These are phyloP conservation scores for Brassica balearica DNA, from an alignment of 441 rosid species.

Conservation along the genomic window DNA sequence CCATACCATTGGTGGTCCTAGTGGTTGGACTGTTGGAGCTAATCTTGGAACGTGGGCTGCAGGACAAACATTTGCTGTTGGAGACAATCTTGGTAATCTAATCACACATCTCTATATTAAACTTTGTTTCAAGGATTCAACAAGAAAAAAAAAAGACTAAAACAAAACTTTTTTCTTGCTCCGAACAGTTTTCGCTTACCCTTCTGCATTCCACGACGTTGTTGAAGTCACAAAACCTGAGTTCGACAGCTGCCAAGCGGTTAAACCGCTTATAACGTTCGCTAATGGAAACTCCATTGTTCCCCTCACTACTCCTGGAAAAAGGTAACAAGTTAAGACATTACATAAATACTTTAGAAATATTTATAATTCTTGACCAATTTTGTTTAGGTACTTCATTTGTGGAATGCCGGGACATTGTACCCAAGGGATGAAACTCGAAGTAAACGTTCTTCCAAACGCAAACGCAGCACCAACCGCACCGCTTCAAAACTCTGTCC, in stretches of 20 bases:
- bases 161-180: background rate
- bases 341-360: background rate
- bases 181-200: slow-evolving; percentile 35
- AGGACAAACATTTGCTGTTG: slow-evolving; percentile 55
- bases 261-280: slow-evolving; percentile 52
- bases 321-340: slow-evolving; percentile 41
- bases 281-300: slow-evolving; percentile 62
- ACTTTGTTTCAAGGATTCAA: slow-evolving; percentile 1
- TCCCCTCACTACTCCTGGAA: slow-evolving; percentile 66
- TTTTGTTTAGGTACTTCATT: slow-evolving; percentile 60
- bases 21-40: slow-evolving; percentile 64
- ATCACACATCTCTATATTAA: background rate
- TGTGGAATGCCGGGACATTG: slow-evolving; percentile 79
- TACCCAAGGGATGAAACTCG: slow-evolving; percentile 71
- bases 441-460: slow-evolving; percentile 53
- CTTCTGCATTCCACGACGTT: slow-evolving; percentile 54
- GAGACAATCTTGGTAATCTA: slow-evolving; percentile 68
- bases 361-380: background rate
- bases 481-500: slow-evolving; percentile 41
- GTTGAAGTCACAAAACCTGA: slow-evolving; percentile 67
- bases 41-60: slow-evolving; percentile 61
- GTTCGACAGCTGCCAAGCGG: slow-evolving; percentile 62
- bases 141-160: background rate
- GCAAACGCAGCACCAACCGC: slow-evolving; percentile 45
- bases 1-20: slow-evolving; percentile 67